phyloP scores from a whole-genome alignment of 2,329 filamentous ascomycete species.

The Calonectria pauciramosa region DNA sequence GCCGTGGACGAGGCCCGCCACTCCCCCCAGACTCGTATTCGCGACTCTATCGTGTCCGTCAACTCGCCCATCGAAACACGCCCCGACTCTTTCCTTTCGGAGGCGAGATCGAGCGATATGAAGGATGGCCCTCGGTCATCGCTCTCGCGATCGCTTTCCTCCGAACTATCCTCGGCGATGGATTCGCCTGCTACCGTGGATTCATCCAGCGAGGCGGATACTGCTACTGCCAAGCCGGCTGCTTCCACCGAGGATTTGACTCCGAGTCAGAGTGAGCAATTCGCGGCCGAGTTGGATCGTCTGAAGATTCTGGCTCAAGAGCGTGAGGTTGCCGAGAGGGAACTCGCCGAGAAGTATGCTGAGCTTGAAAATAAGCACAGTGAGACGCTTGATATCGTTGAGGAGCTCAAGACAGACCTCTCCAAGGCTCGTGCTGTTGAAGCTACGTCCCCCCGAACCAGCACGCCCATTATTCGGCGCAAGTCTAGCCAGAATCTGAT shows the following conservation, averaged over 20 bases:
- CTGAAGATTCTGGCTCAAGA: slow-evolving; percentile 80
- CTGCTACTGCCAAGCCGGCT: slow-evolving; percentile 60
- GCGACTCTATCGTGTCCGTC: slow-evolving; percentile 70
- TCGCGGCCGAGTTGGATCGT: slow-evolving; percentile 77
- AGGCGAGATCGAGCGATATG: slow-evolving; percentile 77
- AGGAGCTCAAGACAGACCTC: slow-evolving; percentile 90
- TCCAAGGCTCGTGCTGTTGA: slow-evolving; percentile 79
- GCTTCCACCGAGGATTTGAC: slow-evolving; percentile 55
- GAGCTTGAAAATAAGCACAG: slow-evolving; percentile 86
- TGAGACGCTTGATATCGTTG: slow-evolving; percentile 85
- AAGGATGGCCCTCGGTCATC: slow-evolving; percentile 78
- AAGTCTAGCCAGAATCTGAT: slow-evolving; percentile 94
- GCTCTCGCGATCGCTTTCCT: slow-evolving; percentile 87
- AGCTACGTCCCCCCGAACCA: slow-evolving; percentile 72
- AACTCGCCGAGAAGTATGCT: slow-evolving; percentile 84
- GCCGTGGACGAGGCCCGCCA: slow-evolving; percentile 84
- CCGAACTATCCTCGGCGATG: slow-evolving; percentile 91
- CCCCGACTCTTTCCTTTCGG: slow-evolving; percentile 88
- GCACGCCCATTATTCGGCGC: slow-evolving; percentile 86
- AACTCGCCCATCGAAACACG: slow-evolving; percentile 66
- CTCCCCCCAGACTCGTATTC: slow-evolving; percentile 59
- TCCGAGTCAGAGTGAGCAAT: slow-evolving; percentile 56
- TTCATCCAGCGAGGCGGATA: slow-evolving; percentile 67
- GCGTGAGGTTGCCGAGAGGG: slow-evolving; percentile 80
- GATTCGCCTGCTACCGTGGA: slow-evolving; percentile 78